Conservation (phyloP, 345 rosid genomes). For the Citrus mangshanensis region DNA sequence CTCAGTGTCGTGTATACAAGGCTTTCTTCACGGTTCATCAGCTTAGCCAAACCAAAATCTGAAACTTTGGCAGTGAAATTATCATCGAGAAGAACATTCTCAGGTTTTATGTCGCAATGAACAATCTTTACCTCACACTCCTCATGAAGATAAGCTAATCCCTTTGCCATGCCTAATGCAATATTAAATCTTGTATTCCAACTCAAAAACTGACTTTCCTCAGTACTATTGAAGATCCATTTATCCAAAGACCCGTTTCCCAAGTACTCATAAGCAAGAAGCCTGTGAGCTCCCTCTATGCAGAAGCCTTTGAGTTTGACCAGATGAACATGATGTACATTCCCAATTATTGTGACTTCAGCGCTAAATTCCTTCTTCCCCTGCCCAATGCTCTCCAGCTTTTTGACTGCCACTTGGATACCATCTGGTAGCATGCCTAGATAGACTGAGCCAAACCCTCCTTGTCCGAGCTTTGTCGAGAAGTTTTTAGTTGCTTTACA, state of each 20-base stretch:
- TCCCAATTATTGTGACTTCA: constrained; percentile 51
- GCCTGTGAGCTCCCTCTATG: constrained; percentile 41
- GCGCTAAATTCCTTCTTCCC: constrained; percentile 53
- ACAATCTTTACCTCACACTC: constrained; percentile 49
- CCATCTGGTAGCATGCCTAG: constrained; percentile 36
- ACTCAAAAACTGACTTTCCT: constrained; percentile 22
- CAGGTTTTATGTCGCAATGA: constrained; percentile 51
- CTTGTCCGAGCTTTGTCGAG: constrained; percentile 43
- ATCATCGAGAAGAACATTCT: constrained; percentile 48
- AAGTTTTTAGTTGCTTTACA: constrained; percentile 39
- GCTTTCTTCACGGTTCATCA: constrained; percentile 49
- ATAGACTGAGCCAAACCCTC: constrained; percentile 58
- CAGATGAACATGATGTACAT: constrained; percentile 49
- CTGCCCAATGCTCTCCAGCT: constrained; percentile 46
- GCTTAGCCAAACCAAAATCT: constrained; percentile 52
- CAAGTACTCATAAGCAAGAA: constrained; percentile 62
- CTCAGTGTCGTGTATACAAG: constrained; percentile 42
- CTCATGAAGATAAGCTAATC: constrained; percentile 51
- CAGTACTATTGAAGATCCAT: constrained; percentile 43
- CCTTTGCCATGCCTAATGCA: constrained; percentile 44
- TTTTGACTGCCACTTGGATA: constrained; percentile 41
- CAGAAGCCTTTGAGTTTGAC: constrained; percentile 63
- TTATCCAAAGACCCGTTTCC: constrained; percentile 44
- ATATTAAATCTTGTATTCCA: constrained; percentile 46
- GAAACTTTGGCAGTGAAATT: constrained; percentile 45